phyloP scores from a whole-genome alignment of 2,329 filamentous ascomycete genomes.

The Botrytis byssoidea region DNA sequence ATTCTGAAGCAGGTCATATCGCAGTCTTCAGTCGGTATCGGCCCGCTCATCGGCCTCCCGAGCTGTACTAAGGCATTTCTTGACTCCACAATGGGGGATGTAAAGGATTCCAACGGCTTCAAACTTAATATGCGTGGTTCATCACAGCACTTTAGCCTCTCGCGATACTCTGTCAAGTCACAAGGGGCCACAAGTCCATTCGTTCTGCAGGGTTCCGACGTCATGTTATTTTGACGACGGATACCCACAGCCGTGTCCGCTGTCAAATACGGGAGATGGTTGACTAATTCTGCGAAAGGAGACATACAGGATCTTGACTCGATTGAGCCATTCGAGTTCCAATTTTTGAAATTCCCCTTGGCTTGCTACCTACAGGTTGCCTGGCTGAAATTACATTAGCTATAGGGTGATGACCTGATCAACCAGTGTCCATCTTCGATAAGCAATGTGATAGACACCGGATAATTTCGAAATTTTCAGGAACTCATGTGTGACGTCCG shows the following conservation, averaged over 20 bases:
- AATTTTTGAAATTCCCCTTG: conserved; percentile 1
- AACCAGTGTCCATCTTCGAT: conserved; percentile 28
- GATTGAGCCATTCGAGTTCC: conserved; percentile 6
- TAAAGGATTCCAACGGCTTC: conserved; percentile 20
- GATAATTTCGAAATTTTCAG: neutral
- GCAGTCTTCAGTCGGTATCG: conserved; percentile 18
- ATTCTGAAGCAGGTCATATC: conserved; percentile 6
- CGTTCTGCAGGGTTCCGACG: conserved; percentile 35
- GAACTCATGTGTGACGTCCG: conserved; percentile 18
- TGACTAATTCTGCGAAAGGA: conserved; percentile 17
- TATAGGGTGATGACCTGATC: conserved; percentile 14
- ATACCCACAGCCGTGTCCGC: conserved; percentile 31
- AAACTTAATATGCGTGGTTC: conserved; percentile 20
- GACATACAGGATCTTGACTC: conserved; percentile 13
- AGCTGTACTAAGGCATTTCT: conserved; percentile 17
- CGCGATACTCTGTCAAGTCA: conserved; percentile 16
- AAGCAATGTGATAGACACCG: conserved; percentile 21
- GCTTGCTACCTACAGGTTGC: neutral
- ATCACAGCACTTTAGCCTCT: conserved; percentile 20
- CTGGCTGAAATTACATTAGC: conserved; percentile 3
- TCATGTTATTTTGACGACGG: conserved; percentile 33
- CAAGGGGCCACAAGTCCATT: conserved; percentile 25
- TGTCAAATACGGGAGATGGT: conserved; percentile 27
- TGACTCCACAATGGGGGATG: conserved; percentile 21
- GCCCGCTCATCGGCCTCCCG: conserved; percentile 15